A percentile compares a stretch with the other conserved stretches of the same genome.
These are phyloP conservation scores for Tetracladium marchalianum DNA, from an alignment of 495 filamentous ascomycete genomes.

Conservation along the genomic window DNA sequence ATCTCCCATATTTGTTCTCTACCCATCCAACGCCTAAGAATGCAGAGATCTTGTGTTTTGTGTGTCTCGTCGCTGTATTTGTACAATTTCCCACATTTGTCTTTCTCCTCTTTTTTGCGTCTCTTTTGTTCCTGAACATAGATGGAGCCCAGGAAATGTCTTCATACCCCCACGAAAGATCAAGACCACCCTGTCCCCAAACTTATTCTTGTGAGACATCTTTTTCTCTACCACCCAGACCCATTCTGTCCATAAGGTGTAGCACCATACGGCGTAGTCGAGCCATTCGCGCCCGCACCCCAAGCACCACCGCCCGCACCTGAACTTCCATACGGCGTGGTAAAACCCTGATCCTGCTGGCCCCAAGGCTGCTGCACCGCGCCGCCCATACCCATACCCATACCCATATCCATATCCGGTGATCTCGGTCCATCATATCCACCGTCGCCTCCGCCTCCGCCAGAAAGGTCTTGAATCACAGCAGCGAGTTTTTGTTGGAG, in stretches of 20 bases:
- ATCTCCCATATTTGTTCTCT: too few species aligned
- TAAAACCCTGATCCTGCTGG: conserved; percentile 51
- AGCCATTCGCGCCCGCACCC: conserved; percentile 41
- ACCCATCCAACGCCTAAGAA: too few species aligned
- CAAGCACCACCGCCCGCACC: conserved; percentile 51
- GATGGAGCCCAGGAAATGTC: too few species aligned
- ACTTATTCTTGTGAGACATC: too few species aligned
- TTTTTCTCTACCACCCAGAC: conserved; percentile 8
- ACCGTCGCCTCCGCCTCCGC: conserved; percentile 36
- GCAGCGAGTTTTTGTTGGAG: conserved; percentile 81
- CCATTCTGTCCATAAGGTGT: conserved; percentile 57
- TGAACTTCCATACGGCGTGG: conserved; percentile 62
- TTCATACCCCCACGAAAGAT: too few species aligned
- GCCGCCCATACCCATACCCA: conserved; percentile 48
- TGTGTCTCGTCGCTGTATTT: too few species aligned
- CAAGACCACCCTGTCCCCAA: too few species aligned
- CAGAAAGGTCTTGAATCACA: conserved; percentile 63
- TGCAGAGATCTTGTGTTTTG: too few species aligned
- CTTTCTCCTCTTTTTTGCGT: too few species aligned
- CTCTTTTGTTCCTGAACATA: too few species aligned
- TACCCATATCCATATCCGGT: conserved; percentile 34
- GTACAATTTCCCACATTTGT: too few species aligned
- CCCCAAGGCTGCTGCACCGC: conserved; percentile 30
- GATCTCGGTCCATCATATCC: conserved; percentile 53
- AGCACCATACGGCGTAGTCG: conserved; percentile 54